Percentiles rank a stretch among this genome's conserved stretches.
Conservation (phyloP, 352 stramenopile genomes). For the Globisporangium yorkense region DNA sequence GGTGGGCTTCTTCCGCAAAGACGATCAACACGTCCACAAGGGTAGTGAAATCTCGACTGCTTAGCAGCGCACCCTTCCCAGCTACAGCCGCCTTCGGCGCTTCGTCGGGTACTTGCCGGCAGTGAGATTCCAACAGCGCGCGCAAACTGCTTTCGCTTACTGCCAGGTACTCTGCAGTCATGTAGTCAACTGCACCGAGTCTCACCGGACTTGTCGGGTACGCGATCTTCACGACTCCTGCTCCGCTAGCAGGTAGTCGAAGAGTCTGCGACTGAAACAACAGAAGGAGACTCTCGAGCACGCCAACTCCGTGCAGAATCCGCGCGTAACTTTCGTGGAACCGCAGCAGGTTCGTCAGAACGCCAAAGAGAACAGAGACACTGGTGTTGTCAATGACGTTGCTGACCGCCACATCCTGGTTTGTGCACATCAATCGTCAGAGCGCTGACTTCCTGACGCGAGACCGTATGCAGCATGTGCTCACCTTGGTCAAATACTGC, state of each 20-base stretch:
- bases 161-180: conserved; percentile 12
- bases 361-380: conserved; percentile 30
- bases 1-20: conserved; percentile 10
- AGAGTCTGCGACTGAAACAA: conserved; percentile 39
- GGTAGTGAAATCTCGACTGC: conserved; percentile 24
- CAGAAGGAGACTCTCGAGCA: conserved; percentile 28
- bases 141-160: conserved; percentile 33
- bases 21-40: conserved; percentile 42
- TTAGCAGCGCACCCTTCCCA: neutral
- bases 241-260: conserved; percentile 19
- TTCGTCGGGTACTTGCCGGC: conserved; percentile 22
- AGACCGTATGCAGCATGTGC: neutral
- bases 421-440: neutral
- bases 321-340: conserved; percentile 38
- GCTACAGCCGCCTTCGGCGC: neutral
- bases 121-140: conserved; percentile 44
- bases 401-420: neutral
- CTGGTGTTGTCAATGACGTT: conserved; percentile 7
- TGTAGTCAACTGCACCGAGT: conserved; percentile 15
- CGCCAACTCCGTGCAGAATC: conserved; percentile 30
- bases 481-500: conserved; percentile 25
- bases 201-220: conserved; percentile 44
- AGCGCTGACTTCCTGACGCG: too few relatives aligned
- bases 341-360: conserved; percentile 34
- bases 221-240: conserved; percentile 32